A percentile compares a stretch with the other conserved stretches of the same genome.
Evolutionary conservation across 139 green algal genomes (phyloP).

Genomic region (Desmodesmus armatus): DNA sequence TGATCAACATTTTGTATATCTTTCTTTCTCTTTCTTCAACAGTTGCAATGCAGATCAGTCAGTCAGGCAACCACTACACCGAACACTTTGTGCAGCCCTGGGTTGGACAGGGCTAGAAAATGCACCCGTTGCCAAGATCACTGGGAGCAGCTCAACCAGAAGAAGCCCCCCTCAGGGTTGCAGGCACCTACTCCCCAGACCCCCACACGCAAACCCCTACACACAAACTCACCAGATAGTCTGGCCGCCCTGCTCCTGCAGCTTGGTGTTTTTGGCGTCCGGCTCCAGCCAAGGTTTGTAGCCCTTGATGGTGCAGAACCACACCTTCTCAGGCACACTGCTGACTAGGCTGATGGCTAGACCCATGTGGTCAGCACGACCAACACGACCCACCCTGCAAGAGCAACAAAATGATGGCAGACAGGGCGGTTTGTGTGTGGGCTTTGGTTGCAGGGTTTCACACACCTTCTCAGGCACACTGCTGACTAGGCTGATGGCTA

Average conservation of each 20-base stretch:
- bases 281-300: slow-evolving; percentile 86
- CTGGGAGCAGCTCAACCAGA: too few relatives aligned
- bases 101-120: too few relatives aligned
- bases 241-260: slow-evolving; percentile 75
- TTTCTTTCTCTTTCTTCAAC: too few relatives aligned
- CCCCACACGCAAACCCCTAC: background rate
- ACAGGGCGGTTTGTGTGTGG: too few relatives aligned
- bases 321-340: slow-evolving; percentile 79
- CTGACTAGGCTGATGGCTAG: slow-evolving; percentile 85
- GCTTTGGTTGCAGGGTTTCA: too few relatives aligned
- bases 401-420: background rate
- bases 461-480: slow-evolving; percentile 81
- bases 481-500: slow-evolving; percentile 85
- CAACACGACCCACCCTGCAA: slow-evolving; percentile 74
- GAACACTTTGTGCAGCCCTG: too few relatives aligned
- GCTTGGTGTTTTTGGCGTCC: slow-evolving; percentile 63
- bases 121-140: too few relatives aligned
- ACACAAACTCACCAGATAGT: slow-evolving; percentile 66
- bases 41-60: too few relatives aligned
- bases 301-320: slow-evolving; percentile 83
- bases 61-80: too few relatives aligned
- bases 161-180: too few relatives aligned
- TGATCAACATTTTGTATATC: too few relatives aligned
- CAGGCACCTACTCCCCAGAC: background rate
- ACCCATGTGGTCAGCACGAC: slow-evolving; percentile 76